Percentiles rank a stretch among this genome's conserved stretches.
Conservation (phyloP, 805 yeast genomes). For the Isabelozyma rhagii region DNA sequence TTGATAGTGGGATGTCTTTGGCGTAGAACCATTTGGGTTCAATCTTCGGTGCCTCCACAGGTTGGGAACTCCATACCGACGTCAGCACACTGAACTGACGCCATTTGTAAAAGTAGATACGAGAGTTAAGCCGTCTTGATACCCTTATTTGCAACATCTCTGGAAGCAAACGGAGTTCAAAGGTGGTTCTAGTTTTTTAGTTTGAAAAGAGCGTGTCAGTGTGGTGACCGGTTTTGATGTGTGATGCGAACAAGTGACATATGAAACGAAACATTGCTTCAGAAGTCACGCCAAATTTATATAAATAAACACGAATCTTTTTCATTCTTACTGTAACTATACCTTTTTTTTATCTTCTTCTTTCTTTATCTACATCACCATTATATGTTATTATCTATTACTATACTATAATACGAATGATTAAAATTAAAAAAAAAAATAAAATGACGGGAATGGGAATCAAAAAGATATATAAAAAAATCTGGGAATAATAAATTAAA, state of each 20-base stretch:
- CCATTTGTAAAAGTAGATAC: background rate
- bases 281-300: too few species aligned
- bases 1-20: constrained; percentile 67
- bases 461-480: constrained; percentile 9
- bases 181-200: too few species aligned
- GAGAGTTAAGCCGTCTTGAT: too few species aligned
- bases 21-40: constrained; percentile 73
- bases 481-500: constrained; percentile 10
- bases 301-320: too few species aligned
- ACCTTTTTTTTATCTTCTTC: too few species aligned
- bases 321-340: too few species aligned
- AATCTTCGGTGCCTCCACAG: constrained; percentile 8
- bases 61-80: background rate
- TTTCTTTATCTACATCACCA: background rate
- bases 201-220: too few species aligned
- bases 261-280: too few species aligned
- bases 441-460: constrained; percentile 21
- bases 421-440: constrained; percentile 14
- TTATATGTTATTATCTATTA: constrained; percentile 23
- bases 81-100: background rate
- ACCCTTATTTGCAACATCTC: too few species aligned
- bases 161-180: too few species aligned
- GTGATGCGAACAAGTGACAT: too few species aligned
- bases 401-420: constrained; percentile 27
- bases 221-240: too few species aligned